These are phyloP conservation scores for Termitomyces sp. DNA, from an alignment of 768 basidiomycete genomes.

Conservation along the genomic window DNA sequence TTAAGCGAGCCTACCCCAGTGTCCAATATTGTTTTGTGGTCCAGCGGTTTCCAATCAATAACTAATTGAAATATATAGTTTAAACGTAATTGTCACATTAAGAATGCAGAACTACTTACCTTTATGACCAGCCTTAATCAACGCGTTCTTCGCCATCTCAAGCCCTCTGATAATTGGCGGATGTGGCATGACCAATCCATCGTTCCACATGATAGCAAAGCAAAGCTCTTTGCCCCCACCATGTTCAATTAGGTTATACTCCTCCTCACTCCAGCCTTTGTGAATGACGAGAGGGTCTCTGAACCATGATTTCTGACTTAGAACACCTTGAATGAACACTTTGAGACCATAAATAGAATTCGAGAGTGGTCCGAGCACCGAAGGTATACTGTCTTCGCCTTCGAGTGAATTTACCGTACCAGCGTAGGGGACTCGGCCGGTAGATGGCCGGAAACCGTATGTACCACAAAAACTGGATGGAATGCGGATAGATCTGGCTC, in stretches of 20 bases:
- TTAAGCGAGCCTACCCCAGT: too few relatives aligned
- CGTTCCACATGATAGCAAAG: conserved; percentile 66
- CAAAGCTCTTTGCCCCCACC: conserved; percentile 49
- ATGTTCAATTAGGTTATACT: conserved; percentile 59
- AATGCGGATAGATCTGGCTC: conserved; percentile 69
- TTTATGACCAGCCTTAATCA: conserved; percentile 44
- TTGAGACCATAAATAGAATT: conserved; percentile 59
- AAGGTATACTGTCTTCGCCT: conserved; percentile 69
- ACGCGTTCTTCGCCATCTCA: conserved; percentile 50
- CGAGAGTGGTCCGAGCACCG: conserved; percentile 74
- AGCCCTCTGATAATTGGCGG: conserved; percentile 69
- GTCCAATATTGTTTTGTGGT: too few relatives aligned
- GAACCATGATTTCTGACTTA: conserved; percentile 61
- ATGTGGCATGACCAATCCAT: conserved; percentile 57
- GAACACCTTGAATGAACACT: conserved; percentile 61
- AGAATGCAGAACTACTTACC: too few relatives aligned
- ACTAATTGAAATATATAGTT: too few relatives aligned
- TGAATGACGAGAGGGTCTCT: conserved; percentile 57
- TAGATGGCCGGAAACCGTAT: conserved; percentile 72
- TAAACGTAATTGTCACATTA: too few relatives aligned
- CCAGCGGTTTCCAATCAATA: too few relatives aligned
- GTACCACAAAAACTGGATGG: conserved; percentile 66
- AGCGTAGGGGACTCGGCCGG: conserved; percentile 65
- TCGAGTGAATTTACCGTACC: conserved; percentile 62
- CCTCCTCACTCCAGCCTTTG: conserved; percentile 61